These are phyloP conservation scores for Strobilomyces dryophilus DNA, from an alignment of 768 basidiomycete species.

Conservation along the genomic window DNA sequence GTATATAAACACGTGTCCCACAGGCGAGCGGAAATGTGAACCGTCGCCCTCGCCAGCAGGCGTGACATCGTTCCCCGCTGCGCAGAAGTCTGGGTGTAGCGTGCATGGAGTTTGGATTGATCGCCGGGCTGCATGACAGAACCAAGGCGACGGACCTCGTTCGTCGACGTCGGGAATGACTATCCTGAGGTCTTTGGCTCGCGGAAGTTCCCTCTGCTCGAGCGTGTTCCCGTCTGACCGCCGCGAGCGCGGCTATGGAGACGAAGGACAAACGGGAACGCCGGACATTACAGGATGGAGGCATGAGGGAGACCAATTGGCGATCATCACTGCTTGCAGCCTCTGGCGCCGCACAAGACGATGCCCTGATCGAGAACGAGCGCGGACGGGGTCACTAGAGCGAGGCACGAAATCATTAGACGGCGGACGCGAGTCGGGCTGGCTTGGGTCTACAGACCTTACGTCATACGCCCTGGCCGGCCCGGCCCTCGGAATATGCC, in stretches of 20 bases:
- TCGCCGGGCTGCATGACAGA: neutral
- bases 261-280: neutral
- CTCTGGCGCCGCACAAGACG: neutral
- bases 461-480: too few relatives aligned
- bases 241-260: neutral
- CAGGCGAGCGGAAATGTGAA: slow-evolving; percentile 5
- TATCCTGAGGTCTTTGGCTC: neutral
- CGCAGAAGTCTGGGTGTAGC: neutral
- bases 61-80: neutral
- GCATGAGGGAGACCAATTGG: neutral
- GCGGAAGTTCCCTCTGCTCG: too few relatives aligned
- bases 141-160: neutral
- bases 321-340: neutral
- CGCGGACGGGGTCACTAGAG: neutral
- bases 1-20: slow-evolving; percentile 10
- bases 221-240: neutral
- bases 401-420: slow-evolving; percentile 1
- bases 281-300: neutral
- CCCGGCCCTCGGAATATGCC: neutral
- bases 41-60: slow-evolving; percentile 13
- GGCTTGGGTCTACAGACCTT: neutral
- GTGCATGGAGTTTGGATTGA: neutral
- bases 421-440: neutral
- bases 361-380: neutral
- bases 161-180: neutral